phyloP scores from a whole-genome alignment of 164 flowering plant genomes.

The Kalanchoe fedtschenkoi region DNA sequence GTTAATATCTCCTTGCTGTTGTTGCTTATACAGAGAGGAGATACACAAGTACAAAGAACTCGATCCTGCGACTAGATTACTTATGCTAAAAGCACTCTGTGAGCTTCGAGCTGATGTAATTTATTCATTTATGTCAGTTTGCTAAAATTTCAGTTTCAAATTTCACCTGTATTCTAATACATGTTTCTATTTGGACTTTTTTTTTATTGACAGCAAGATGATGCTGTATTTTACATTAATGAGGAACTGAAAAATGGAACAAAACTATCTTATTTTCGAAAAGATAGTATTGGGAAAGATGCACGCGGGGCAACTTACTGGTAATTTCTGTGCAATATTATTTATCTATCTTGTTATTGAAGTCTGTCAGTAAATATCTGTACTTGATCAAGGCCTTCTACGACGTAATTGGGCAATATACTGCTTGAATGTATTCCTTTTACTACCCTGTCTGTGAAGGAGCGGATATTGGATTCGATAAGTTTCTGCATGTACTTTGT shows the following conservation, averaged over 20 bases:
- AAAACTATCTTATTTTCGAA: slow-evolving; percentile 46
- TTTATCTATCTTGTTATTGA: background rate
- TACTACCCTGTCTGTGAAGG: background rate
- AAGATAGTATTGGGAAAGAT: slow-evolving; percentile 49
- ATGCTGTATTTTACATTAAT: slow-evolving; percentile 36
- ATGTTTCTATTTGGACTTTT: background rate
- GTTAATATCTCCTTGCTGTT: background rate
- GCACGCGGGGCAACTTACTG: slow-evolving; percentile 58
- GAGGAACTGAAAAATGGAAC: slow-evolving; percentile 47
- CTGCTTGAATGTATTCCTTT: background rate
- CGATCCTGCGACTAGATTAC: slow-evolving; percentile 50
- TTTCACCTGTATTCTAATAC: background rate
- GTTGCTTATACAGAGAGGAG: slow-evolving; percentile 54
- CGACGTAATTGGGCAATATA: no score
- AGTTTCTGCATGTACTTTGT: background rate
- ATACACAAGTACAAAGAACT: slow-evolving; percentile 53
- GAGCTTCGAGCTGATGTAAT: slow-evolving; percentile 68
- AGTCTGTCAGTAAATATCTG: background rate
- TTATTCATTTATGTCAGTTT: slow-evolving; percentile 3
- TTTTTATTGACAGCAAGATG: slow-evolving; percentile 52
- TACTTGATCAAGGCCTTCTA: background rate
- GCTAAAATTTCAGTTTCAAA: background rate
- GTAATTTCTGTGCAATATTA: slow-evolving; percentile 17
- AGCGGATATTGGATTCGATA: background rate
- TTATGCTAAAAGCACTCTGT: slow-evolving; percentile 79